Evolutionary conservation across 768 basidiomycete genomes (phyloP), one percentile per base, ranked within the genome.

Genomic region (Podaxis sp.): DNA sequence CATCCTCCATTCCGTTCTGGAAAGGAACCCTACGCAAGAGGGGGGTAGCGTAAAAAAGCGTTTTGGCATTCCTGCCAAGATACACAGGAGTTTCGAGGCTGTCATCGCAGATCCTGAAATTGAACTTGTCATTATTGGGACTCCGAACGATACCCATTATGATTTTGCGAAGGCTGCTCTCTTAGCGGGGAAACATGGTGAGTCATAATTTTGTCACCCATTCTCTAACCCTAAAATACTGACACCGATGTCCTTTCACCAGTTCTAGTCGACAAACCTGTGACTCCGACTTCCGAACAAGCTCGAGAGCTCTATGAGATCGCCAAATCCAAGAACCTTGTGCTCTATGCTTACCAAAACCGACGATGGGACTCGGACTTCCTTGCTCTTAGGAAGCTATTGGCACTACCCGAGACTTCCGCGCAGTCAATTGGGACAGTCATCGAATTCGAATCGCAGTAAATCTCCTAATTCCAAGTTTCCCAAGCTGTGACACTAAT

Each of bases 221-320:
- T n/a, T 25, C 32, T 62, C 25, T 25, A n/a, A 36, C 5, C 11
- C 37, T 18, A 21, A 3, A n/a, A 51, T 23, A 32, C 56, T 52
- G 14, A 51, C 57, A 25, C 48, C 18, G 14, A 37, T 51, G 46
- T 44, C 37, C 14, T 3, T 48, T 36, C 42, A 42, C 32, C 61
- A 89, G 90, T 90, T 16, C 83, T 92, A 42, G 86, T 92, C 38
- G 91, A 92, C 68, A 93, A 93, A 69, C 91, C 91, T 3, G 79
- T 91, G 16, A 85, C 88, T 2, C 78, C 89, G 2, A 86, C 83
- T 1, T 74, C 73, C 1, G 70, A 73, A 14, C 79, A 91, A 66
- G 88, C 88, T 3, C 72, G 70, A 55, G 84, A 87, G 62, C 82
- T 93, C 28, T 81, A 79, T 13, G 70, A 71, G 11, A 72, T 91